Evolutionary conservation across 345 rosid genomes (phyloP), one percentile per base, ranked within the genome.

Genomic region (Sisymbrium irio): DNA sequence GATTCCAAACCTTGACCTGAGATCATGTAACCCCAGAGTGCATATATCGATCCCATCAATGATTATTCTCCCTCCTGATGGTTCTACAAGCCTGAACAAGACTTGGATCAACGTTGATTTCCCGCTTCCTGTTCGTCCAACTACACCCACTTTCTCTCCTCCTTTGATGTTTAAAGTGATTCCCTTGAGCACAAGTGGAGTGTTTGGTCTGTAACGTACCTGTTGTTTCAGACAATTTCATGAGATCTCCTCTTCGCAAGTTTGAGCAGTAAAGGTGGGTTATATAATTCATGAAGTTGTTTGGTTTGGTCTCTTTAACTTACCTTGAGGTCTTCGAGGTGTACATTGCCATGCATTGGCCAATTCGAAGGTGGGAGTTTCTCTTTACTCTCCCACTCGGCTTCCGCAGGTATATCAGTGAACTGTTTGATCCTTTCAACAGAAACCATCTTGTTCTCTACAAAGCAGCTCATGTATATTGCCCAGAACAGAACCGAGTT

Each of bases 101-200:
- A 88, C 99, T 70, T 95, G 97, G 64, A 95, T 82, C 72, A 95
- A 78, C 33, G 97, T 95, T 11, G 99, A 89, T 72, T 95, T 92
- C 74, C 99, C 99, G 53, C 99, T 87, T 61, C 97, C 99, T 1
- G 99, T 95, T 33, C 97, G 89, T 25, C 99, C 99, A 37, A 92
- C 99, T 15, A 91, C 82, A 33, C 97, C 99, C 8, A 95, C 81
- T 82, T 95, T 92, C 62, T 95, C 96, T 28, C 97, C 99, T 13
- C 97, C 97, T 2, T 72, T 67, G 75, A 95, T 88, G 83, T 86
- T 83, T 30, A 91, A 80, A 69, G 77, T 86, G 27, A 95, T 82
- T 61, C 99, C 99, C 73, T 85, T 89, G 72, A 95, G 87, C 62
- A 95, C 96, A 37, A 95, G 77, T 55, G 97, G 97, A 25, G 96